Evolutionary conservation across 495 filamentous ascomycete genomes (phyloP), one percentile per base, ranked within the genome.

Genomic region (Bryoglossum gracile): DNA sequence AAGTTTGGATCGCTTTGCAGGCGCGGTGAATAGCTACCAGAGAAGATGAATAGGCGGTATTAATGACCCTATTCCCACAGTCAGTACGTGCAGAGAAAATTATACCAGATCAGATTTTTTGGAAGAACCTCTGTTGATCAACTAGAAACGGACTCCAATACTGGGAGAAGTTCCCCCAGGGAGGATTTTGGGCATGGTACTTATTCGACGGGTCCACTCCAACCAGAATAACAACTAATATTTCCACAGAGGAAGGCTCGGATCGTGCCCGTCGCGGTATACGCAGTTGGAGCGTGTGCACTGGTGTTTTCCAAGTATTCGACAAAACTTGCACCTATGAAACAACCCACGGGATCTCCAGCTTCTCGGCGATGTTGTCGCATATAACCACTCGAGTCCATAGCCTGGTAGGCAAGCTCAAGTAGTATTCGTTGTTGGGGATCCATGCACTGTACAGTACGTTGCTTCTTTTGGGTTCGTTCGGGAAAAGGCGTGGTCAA

Each of bases 11-110:
- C 2, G 50, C 45, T 8, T 21, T 9, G 10, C 37, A 44, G 2
- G 43, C 54, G 16, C 21, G 26, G 33, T 50, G 32, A 6, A 55
- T 16, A 9, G 41, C 53, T n/a, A 55, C 45, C 0, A 25, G 4
- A 25, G 43, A 35, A 4, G 86, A 90, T 1, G 87, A 92, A 60
- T 88, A 94, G 24, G 87, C 88, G 2, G 89, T 94, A 56, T 94
- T 86, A 14, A 89, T 74, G 22, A 80, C 22, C n/a, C n/a, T n/a
- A n/a, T n/a, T n/a, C n/a, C n/a, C n/a, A n/a, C n/a, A n/a, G n/a
- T n/a, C n/a, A n/a, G n/a, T n/a, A n/a, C n/a, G n/a, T n/a, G n/a
- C n/a, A n/a, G n/a, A n/a, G n/a, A n/a, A n/a, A n/a, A n/a, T n/a
- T n/a, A n/a, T n/a, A n/a, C n/a, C n/a, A n/a, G n/a, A n/a, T n/a